Base-by-base conservation (phyloP, 768 basidiomycete species). In the Trametes coccinea region DNA sequence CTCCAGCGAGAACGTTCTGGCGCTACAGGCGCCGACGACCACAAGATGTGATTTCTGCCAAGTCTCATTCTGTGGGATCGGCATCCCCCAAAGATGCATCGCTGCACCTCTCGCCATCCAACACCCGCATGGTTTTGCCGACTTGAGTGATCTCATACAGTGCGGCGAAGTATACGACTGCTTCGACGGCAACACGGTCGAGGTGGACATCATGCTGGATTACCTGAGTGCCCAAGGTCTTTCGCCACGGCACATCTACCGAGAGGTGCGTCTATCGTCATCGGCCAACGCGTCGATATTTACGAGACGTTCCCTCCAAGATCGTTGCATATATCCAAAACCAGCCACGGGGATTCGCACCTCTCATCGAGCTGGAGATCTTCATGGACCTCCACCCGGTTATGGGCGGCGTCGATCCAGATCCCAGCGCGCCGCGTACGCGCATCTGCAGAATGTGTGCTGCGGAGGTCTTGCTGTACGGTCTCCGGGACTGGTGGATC, bases 161-260 rank as follows among this genome's bases (percentile, higher is more conserved):
- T 89, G 87, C 30, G 72, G 84, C 0, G 87, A 89, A 60, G 72
- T 82, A n/a, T 94, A 93, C 63, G 92, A 92, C 33, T 88, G 84
- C 66, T 94, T 94, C 70, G 82, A 87, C 64, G 80, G 81, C 63
- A 93, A 94, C 69, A 82, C 80, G 0, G 82, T 90, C 27, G 92
- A 94, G 72, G 90, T 91, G 31, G 92, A 93, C 37, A 84, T 90
- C 60, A 84, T 94, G 83, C 75, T 94, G 45, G 92, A 94, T 71
- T 92, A 93, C 72, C 73, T 93, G 46, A 82, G 83, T 13, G 78
- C 79, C 14, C 82, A 87, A 61, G 72, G 81, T 58, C 72, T 91
- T 37, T 83, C 81, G 8, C 89, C 92, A 10, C 80, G 81, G 53
- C 82, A 87, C 67, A 89, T 93, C 44, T 93, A 93, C 72, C 84